Evolutionary conservation across 495 filamentous ascomycete genomes (phyloP).

Genomic region (Aspergillus ostianus): DNA sequence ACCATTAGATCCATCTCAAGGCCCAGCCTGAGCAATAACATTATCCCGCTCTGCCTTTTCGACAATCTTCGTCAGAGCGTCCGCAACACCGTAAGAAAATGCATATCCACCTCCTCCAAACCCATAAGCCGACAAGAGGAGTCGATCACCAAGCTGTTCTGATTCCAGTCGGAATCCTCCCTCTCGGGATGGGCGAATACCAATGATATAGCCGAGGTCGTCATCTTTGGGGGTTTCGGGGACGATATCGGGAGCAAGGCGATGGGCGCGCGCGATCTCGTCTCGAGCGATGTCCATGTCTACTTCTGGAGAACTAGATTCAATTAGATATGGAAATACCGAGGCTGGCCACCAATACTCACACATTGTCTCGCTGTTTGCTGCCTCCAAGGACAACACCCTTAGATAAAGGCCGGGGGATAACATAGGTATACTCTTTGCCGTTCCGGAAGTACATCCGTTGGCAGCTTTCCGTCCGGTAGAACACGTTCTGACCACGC

Average conservation of each 20-base stretch:
- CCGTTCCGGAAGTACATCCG: conserved; percentile 45
- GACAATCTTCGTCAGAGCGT: conserved; percentile 42
- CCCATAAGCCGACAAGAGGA: conserved; percentile 41
- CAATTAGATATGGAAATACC: background rate
- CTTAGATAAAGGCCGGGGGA: conserved; percentile 42
- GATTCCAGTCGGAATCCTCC: conserved; percentile 43
- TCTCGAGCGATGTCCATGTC: conserved; percentile 40
- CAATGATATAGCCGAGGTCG: conserved; percentile 37
- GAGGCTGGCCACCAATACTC: conserved; percentile 5
- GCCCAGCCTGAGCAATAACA: conserved; percentile 21
- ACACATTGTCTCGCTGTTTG: conserved; percentile 43
- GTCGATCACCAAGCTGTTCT: conserved; percentile 25
- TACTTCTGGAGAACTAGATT: conserved; percentile 31
- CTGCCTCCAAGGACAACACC: conserved; percentile 48
- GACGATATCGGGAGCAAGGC: conserved; percentile 40
- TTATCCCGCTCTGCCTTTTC: conserved; percentile 33
- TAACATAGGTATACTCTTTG: conserved; percentile 50
- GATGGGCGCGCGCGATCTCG: conserved; percentile 42
- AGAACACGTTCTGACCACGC: conserved; percentile 45
- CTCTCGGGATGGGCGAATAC: conserved; percentile 39
- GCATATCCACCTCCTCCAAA: conserved; percentile 47
- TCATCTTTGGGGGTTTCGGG: conserved; percentile 33
- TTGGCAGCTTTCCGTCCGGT: conserved; percentile 29
- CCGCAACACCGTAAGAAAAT: conserved; percentile 43
- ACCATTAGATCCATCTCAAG: background rate